Evolutionary conservation across 2,329 filamentous ascomycete genomes (phyloP), one percentile per base, ranked within the genome.

Genomic region (Colletotrichum tamarilloi): DNA sequence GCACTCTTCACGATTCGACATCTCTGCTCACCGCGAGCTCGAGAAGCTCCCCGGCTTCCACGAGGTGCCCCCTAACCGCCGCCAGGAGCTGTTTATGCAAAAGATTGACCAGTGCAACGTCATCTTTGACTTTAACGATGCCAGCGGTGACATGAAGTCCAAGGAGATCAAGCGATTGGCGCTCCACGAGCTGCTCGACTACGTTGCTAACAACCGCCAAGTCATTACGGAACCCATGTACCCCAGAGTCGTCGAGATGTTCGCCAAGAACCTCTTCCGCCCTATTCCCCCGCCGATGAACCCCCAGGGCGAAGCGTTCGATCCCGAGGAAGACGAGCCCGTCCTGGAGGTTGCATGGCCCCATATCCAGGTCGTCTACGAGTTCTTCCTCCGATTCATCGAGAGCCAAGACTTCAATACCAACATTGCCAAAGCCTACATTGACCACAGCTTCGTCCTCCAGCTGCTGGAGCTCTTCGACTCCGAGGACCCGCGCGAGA

Each of bases 321-420:
- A 99, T 81, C 97, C 97, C 0, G 97, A 99, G 84, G 97, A 99
- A 86, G 97, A 99, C 78, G 97, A 99, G 82, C 97, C 97, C 1
- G 97, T 99, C 42, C 88, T 99, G 71, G 97, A 99, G 86, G 97
- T 99, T 46, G 97, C 97, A 5, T 99, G 97, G 97, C 97, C 97
- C 8, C 97, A 99, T 82, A 99, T 99, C 74, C 97, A 99, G 85
- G 97, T 99, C 69, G 97, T 99, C 53, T 99, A 99, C 84, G 97
- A 99, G 84, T 99, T 99, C 88, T 99, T 99, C 88, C 88, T 99
- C 75, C 91, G 97, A 73, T 99, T 99, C 85, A 99, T 99, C 78
- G 97, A 99, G 84, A 98, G 97, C 84, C 97, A 98, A 82, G 97
- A 99, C 83, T 99, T 99, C 89, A 99, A 98, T 87, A 99, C 97